phyloP scores from a whole-genome alignment of 495 filamentous ascomycete genomes.

The Parmelia sp. region DNA sequence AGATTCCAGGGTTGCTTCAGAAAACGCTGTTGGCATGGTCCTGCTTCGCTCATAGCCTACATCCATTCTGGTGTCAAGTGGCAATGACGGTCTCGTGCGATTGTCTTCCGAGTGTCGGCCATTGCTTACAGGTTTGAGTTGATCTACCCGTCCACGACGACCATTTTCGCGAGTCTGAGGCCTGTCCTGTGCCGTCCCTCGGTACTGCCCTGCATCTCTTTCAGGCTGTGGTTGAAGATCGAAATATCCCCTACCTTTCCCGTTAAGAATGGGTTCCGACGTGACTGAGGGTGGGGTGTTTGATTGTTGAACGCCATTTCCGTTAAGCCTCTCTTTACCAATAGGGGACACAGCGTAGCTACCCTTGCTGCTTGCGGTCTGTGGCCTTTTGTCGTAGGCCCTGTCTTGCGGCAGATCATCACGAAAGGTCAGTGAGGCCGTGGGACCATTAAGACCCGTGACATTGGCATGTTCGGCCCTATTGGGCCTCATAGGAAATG shows the following conservation, averaged over 20 bases:
- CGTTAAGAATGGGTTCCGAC: background rate
- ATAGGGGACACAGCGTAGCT: background rate
- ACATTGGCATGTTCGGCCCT: conserved; percentile 26
- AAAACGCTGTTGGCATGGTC: conserved; percentile 24
- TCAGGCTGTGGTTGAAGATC: background rate
- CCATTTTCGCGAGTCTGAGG: conserved; percentile 5
- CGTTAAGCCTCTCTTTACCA: background rate
- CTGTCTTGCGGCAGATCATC: conserved; percentile 55
- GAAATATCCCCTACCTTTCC: background rate
- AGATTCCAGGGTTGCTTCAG: conserved; percentile 13
- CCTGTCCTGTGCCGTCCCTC: conserved; percentile 8
- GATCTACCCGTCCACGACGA: conserved; percentile 6
- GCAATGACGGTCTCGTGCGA: conserved; percentile 13
- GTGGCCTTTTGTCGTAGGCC: conserved; percentile 36
- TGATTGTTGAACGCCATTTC: background rate
- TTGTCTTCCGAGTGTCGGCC: conserved; percentile 20
- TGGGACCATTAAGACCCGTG: conserved; percentile 1
- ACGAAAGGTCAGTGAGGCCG: conserved; percentile 41
- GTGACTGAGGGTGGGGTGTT: background rate
- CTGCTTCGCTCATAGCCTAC: conserved; percentile 21
- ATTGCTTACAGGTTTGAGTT: conserved; percentile 9
- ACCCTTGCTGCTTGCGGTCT: conserved; percentile 26
- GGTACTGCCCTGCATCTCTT: conserved; percentile 5
- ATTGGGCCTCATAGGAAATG: conserved; percentile 50
- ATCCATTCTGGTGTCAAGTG: background rate